Evolutionary conservation across 352 stramenopile genomes (phyloP).

Genomic region (Phytopythium chamaehyphon): DNA sequence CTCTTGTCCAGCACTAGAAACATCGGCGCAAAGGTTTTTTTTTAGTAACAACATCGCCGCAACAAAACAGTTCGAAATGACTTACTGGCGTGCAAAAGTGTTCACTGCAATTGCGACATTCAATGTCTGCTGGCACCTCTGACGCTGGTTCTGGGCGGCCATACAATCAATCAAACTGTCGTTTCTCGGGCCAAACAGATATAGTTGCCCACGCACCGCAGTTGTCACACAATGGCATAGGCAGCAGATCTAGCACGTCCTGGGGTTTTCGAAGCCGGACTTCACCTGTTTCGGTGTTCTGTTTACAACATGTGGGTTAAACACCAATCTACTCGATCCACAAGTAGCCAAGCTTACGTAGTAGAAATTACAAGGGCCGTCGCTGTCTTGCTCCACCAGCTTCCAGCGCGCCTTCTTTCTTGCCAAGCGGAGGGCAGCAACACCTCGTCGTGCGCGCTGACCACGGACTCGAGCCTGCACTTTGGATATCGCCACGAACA

Average conservation of each 20-base stretch:
- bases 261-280: conserved; percentile 89
- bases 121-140: conserved; percentile 40
- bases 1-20: conserved; percentile 74
- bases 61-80: neutral
- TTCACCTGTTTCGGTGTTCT: conserved; percentile 92
- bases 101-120: conserved; percentile 89
- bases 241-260: conserved; percentile 89
- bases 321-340: neutral
- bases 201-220: conserved; percentile 45
- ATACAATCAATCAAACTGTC: too few relatives aligned
- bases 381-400: conserved; percentile 62
- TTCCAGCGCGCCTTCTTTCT: conserved; percentile 90
- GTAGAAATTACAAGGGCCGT: conserved; percentile 66
- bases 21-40: neutral
- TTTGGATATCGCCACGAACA: conserved; percentile 1
- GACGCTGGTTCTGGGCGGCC: neutral
- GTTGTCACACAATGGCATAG: conserved; percentile 86
- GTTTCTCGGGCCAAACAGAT: neutral
- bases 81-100: conserved; percentile 82
- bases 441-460: neutral
- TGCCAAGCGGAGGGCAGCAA: conserved; percentile 1
- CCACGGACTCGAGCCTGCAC: conserved; percentile 2
- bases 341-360: conserved; percentile 50
- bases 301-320: neutral
- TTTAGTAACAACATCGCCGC: neutral